Conservation (phyloP, 2,329 filamentous ascomycete species). For the Trichoderma breve region DNA sequence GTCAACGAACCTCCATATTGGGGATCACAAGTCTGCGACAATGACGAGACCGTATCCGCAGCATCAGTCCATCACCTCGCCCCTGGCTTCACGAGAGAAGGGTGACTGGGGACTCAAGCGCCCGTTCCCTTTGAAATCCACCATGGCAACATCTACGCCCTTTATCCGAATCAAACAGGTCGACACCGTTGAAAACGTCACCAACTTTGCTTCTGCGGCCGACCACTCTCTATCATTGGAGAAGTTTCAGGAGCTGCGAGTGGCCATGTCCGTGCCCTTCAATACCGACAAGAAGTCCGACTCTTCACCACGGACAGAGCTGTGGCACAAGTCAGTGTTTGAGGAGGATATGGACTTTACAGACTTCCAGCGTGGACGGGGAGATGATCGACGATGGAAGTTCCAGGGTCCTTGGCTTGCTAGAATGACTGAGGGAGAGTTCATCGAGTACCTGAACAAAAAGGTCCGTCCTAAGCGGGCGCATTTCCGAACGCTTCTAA, state of each 20-base stretch:
- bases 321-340: constrained; percentile 53
- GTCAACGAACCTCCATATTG: constrained; percentile 41
- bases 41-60: constrained; percentile 75
- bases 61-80: constrained; percentile 77
- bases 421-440: constrained; percentile 59
- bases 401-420: constrained; percentile 66
- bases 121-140: constrained; percentile 73
- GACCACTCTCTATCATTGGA: constrained; percentile 77
- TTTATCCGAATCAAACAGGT: constrained; percentile 73
- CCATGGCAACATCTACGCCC: constrained; percentile 69
- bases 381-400: constrained; percentile 59
- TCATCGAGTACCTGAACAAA: constrained; percentile 54
- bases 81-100: constrained; percentile 65
- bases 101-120: constrained; percentile 96
- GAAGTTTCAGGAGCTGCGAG: constrained; percentile 81
- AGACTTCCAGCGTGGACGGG: constrained; percentile 35
- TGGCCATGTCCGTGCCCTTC: constrained; percentile 63
- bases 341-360: constrained; percentile 58
- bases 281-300: constrained; percentile 23
- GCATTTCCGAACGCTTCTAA: constrained; percentile 56
- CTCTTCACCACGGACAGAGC: constrained; percentile 21
- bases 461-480: constrained; percentile 51
- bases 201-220: constrained; percentile 79
- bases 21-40: constrained; percentile 38
- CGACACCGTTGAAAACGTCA: constrained; percentile 84